Conservation (phyloP, 2,329 filamentous ascomycete species). For the Fusarium sp. region DNA sequence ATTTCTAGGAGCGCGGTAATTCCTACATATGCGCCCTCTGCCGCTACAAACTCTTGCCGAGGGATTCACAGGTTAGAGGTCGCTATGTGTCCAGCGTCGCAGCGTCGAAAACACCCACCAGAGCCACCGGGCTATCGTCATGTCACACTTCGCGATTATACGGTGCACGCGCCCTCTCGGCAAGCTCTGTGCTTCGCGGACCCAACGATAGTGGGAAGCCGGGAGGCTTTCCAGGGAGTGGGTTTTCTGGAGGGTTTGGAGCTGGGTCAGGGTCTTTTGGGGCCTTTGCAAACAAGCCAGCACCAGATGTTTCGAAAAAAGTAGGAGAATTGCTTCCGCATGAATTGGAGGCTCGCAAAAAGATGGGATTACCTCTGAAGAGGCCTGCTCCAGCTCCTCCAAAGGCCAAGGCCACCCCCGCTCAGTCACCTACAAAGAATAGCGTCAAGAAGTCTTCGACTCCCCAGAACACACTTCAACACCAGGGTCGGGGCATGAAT, state of each 20-base stretch:
- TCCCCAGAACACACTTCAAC: constrained; percentile 7
- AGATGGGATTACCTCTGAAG: constrained; percentile 40
- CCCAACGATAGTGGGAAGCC: constrained; percentile 39
- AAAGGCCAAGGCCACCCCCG: constrained; percentile 2
- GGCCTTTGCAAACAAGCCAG: constrained; percentile 39
- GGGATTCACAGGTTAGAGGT: constrained; percentile 31
- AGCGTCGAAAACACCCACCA: constrained; percentile 20
- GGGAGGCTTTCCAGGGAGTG: constrained; percentile 46
- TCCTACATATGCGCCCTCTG: constrained; percentile 59
- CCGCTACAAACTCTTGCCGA: constrained; percentile 50
- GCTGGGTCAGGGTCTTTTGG: constrained; percentile 43
- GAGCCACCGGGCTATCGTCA: constrained; percentile 6
- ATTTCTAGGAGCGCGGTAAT: constrained; percentile 53
- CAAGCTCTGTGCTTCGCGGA: constrained; percentile 42
- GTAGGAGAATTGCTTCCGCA: constrained; percentile 54
- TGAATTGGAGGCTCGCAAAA: constrained; percentile 54
- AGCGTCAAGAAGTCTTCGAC: constrained; percentile 4
- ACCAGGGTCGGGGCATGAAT: constrained; percentile 19
- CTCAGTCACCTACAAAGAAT: constrained; percentile 8
- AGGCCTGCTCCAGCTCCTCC: constrained; percentile 27
- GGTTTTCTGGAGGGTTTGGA: constrained; percentile 37
- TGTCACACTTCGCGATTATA: constrained; percentile 10
- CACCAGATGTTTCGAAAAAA: constrained; percentile 1
- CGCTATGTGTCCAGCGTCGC: constrained; percentile 27
- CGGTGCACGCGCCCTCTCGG: constrained; percentile 47